A percentile compares a stretch with the other conserved stretches of the same genome.
phyloP scores from a whole-genome alignment of 306 rosid genomes.

The Begonia loranthoides region DNA sequence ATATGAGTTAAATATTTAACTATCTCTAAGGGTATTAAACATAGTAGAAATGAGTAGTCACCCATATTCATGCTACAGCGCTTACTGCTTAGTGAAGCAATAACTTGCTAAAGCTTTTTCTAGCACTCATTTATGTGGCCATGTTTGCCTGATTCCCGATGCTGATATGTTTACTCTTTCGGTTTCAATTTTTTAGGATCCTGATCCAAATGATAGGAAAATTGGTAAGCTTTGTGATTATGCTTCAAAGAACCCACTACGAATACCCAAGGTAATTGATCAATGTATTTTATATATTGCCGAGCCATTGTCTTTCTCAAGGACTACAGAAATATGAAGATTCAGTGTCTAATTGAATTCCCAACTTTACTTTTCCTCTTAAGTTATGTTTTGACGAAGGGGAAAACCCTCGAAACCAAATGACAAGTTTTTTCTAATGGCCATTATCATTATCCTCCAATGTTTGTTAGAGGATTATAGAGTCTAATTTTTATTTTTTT shows the following conservation, averaged over 20 bases:
- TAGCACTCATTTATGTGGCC: background rate
- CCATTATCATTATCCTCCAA: no score
- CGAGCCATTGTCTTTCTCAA: background rate
- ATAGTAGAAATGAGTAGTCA: background rate
- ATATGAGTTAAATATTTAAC: background rate
- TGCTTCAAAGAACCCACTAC: slow-evolving; percentile 39
- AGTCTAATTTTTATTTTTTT: no score
- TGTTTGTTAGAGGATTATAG: no score
- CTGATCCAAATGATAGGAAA: slow-evolving; percentile 41
- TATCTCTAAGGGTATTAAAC: no score
- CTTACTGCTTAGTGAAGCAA: background rate
- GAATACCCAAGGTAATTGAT: slow-evolving; percentile 38
- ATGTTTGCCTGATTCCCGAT: no score
- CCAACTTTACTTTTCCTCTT: background rate
- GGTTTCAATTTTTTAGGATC: slow-evolving; percentile 19
- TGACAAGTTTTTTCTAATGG: no score
- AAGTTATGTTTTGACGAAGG: no score
- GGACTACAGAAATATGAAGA: background rate
- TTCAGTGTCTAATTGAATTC: background rate
- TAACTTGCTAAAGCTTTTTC: background rate
- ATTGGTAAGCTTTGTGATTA: slow-evolving; percentile 44
- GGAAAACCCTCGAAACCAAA: no score
- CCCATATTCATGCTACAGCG: background rate
- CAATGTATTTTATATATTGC: background rate
- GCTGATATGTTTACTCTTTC: slow-evolving; percentile 7